Conservation (phyloP, 2,329 filamentous ascomycete species). For the Talaromyces sp. region DNA sequence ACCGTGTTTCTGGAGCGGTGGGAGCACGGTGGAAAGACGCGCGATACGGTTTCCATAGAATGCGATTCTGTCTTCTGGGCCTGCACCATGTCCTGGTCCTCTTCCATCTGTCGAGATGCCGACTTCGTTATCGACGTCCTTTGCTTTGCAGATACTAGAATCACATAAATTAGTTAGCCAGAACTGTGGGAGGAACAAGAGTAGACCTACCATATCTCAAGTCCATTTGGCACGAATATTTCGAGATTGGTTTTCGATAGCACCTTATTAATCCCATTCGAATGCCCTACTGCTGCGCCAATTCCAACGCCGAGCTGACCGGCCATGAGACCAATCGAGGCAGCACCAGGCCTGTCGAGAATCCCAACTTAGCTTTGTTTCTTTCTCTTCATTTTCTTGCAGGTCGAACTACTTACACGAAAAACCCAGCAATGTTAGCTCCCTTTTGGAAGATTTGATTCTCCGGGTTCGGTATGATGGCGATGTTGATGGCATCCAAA, state of each 20-base stretch:
- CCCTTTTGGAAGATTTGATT: conserved; percentile 3
- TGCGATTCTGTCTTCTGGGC: conserved; percentile 3
- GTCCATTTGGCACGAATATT: conserved; percentile 3
- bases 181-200: background rate
- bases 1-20: background rate
- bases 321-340: conserved; percentile 1
- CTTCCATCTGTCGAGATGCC: background rate
- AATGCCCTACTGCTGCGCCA: conserved; percentile 2
- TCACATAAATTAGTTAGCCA: background rate
- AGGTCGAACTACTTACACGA: background rate
- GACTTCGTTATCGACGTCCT: conserved; percentile 4
- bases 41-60: conserved; percentile 2
- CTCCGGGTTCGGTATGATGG: conserved; percentile 4
- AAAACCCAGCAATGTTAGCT: conserved; percentile 3
- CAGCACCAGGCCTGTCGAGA: background rate
- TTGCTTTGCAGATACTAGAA: conserved; percentile 2
- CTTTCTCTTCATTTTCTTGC: no score
- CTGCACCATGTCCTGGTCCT: background rate
- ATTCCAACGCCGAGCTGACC: conserved; percentile 3
- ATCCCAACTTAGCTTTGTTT: background rate
- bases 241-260: conserved; percentile 1
- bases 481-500: conserved; percentile 1
- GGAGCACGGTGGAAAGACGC: background rate
- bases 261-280: background rate
- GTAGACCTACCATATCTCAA: conserved; percentile 4